Evolutionary conservation across 148 eudicot genomes (phyloP), one percentile per base, ranked within the genome.

Genomic region (Vaccinium macrocarpon): DNA sequence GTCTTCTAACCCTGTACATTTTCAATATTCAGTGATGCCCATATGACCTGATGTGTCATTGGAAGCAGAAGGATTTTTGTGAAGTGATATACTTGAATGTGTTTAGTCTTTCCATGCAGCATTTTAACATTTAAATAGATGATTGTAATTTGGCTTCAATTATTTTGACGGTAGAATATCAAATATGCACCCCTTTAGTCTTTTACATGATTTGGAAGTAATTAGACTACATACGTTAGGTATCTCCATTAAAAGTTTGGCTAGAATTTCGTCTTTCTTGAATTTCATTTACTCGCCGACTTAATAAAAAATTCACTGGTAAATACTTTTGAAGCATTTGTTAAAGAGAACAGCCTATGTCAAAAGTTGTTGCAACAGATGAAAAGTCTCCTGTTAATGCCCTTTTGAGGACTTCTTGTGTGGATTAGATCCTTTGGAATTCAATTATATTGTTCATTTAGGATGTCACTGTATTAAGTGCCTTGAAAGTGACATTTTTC

Each of bases 341-440:
- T 78, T 51, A 62, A 23, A 35, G 75, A 52, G 72, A 19, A 59
- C 50, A 68, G 8, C 13, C 13, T 38, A 12, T 2, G 18, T 59
- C 82, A 21, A 80, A 80, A 35, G 50, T 81, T 81, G 61, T 81
- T 46, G 71, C 14, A 62, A 38, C 8, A 8, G 46, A 42, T 73
- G 5, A 8, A 19, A 1, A 19, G 29, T 6, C 25, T 42, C 25
- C 2, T 73, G n/a, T 38, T 35, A 2, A 73, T 62, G 35, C 18
- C 73, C 8, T 11, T 46, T 27, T 21, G 42, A 29, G 42, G 50
- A 9, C 56, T 78, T 62, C 15, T 12, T 29, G 13, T 32, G 38
- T 82, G 78, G 27, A 48, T 82, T 9, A 71, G 64, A 82, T 71
- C 29, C 11, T 70, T 50, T 71, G 75, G 78, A 2, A 10, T 13